Evolutionary conservation across 495 filamentous ascomycete species (phyloP).

Genomic region (Talaromyces ruber): DNA sequence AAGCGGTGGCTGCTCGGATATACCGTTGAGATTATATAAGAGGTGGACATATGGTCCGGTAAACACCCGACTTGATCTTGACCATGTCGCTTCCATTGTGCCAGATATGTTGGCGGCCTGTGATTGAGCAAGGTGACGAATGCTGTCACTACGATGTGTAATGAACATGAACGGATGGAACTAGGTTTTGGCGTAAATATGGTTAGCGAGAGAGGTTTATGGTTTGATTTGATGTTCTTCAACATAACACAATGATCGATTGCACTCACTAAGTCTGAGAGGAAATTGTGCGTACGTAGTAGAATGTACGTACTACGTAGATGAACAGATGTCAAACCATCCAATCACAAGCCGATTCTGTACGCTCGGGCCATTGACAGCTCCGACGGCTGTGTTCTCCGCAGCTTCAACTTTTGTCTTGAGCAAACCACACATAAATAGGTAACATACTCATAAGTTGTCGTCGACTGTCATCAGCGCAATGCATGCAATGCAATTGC

Average conservation of each 20-base stretch:
- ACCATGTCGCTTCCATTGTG: neutral
- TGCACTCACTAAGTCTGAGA: neutral
- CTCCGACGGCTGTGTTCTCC: neutral
- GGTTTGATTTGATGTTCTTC: neutral
- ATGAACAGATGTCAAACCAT: neutral
- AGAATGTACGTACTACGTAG: no score
- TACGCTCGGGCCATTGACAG: neutral
- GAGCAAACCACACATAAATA: neutral
- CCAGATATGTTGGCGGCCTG: neutral
- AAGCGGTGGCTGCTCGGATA: slow-evolving; percentile 6
- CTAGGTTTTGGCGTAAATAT: neutral
- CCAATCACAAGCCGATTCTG: neutral
- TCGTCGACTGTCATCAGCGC: neutral
- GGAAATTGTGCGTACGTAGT: neutral
- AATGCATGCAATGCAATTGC: slow-evolving; percentile 23
- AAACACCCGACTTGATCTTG: neutral
- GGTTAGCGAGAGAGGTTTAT: neutral
- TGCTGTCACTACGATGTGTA: slow-evolving; percentile 30
- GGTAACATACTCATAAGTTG: neutral
- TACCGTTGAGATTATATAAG: neutral
- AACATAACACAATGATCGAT: neutral
- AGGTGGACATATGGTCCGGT: neutral
- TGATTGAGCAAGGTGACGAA: neutral
- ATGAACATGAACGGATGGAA: slow-evolving; percentile 21
- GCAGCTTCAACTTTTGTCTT: neutral